These are phyloP conservation scores for Trypanosoma theileri DNA, from an alignment of 208 protist species.

Conservation along the genomic window DNA sequence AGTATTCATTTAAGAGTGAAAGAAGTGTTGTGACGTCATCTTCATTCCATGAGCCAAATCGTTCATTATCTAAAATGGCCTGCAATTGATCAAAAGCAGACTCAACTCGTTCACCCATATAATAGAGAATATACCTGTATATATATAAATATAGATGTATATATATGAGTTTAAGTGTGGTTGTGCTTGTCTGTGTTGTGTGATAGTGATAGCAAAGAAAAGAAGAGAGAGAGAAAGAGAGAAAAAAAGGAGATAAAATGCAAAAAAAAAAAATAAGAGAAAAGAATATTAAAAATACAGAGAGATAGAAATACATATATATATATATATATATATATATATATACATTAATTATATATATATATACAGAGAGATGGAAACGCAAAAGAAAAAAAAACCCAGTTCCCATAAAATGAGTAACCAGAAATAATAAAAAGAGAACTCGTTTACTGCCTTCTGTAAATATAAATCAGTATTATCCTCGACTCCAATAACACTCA, in stretches of 20 bases:
- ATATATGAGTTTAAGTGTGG: no score
- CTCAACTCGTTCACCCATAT: slow-evolving; percentile 25
- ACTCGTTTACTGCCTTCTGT: no score
- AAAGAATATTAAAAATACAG: slow-evolving; percentile 1
- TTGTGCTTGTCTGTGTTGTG: no score
- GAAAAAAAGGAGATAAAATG: background rate
- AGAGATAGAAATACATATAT: slow-evolving; percentile 13
- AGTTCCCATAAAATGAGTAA: no score
- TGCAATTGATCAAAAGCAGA: slow-evolving; percentile 26
- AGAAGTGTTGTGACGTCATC: slow-evolving; percentile 12
- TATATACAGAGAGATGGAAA: background rate
- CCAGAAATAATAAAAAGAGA: no score
- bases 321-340: slow-evolving; percentile 10
- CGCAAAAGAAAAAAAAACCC: background rate
- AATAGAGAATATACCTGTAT: background rate
- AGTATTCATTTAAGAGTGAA: slow-evolving; percentile 16
- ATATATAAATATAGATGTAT: no score
- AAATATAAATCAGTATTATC: no score
- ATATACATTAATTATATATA: background rate
- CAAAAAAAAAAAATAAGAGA: background rate
- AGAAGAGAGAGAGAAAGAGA: slow-evolving; percentile 1
- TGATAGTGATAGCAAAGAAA: background rate
- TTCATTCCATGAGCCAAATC: slow-evolving; percentile 15
- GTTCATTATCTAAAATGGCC: slow-evolving; percentile 15
- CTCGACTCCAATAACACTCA: background rate